A percentile compares a stretch with the other conserved stretches of the same genome.
These are phyloP conservation scores for Botrytis pseudocinerea DNA, from an alignment of 2,329 filamentous ascomycete genomes.

Conservation along the genomic window DNA sequence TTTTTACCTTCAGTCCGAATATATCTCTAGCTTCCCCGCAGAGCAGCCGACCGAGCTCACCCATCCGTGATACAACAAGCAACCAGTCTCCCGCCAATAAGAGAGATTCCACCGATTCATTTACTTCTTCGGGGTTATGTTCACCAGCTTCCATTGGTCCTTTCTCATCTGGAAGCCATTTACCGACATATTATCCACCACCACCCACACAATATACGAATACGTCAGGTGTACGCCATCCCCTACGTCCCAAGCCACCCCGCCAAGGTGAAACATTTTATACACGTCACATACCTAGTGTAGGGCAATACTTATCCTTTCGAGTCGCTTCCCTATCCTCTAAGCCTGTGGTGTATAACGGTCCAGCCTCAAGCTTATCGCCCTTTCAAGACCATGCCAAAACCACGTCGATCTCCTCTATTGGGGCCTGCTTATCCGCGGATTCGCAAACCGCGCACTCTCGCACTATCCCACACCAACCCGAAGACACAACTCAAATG, in stretches of 20 bases:
- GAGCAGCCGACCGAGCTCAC: slow-evolving; percentile 56
- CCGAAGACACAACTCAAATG: slow-evolving; percentile 36
- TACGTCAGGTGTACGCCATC: slow-evolving; percentile 79
- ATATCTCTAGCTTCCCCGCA: slow-evolving; percentile 50
- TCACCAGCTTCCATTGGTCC: slow-evolving; percentile 55
- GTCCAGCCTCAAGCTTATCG: slow-evolving; percentile 47
- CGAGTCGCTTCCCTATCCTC: slow-evolving; percentile 73
- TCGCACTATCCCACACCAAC: slow-evolving; percentile 42
- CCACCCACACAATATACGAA: slow-evolving; percentile 78
- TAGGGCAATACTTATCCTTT: slow-evolving; percentile 84
- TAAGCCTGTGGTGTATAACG: slow-evolving; percentile 63
- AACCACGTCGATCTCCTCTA: slow-evolving; percentile 35
- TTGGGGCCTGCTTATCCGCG: slow-evolving; percentile 41
- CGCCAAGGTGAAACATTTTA: slow-evolving; percentile 92
- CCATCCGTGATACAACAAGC: slow-evolving; percentile 44
- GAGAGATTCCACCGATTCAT: slow-evolving; percentile 43
- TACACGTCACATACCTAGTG: slow-evolving; percentile 77
- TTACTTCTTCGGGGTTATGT: slow-evolving; percentile 44
- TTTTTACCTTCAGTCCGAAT: slow-evolving; percentile 75
- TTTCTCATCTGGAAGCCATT: slow-evolving; percentile 78
- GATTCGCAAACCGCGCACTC: slow-evolving; percentile 45
- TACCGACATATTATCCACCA: slow-evolving; percentile 90
- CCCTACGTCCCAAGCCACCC: slow-evolving; percentile 82
- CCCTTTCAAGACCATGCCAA: slow-evolving; percentile 36
- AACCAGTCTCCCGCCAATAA: slow-evolving; percentile 39